Evolutionary conservation across 441 rosid species (phyloP), one percentile per base, ranked within the genome.

Genomic region (Hura crepitans): DNA sequence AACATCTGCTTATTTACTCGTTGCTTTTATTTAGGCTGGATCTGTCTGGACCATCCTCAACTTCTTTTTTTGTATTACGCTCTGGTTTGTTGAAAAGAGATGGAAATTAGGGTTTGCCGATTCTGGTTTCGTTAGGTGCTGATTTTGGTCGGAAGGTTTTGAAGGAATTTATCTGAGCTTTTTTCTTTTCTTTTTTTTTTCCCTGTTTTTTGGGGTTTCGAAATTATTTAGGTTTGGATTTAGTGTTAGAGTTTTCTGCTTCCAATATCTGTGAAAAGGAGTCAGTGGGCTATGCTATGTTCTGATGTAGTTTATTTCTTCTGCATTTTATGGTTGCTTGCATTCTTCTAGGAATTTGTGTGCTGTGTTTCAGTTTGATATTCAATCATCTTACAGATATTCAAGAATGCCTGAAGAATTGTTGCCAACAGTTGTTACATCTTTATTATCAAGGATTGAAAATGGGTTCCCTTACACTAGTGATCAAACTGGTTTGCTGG

Each of bases 401-500:
- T 76, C 92, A 59, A 87, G 96, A 86, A 88, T 94, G 97, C 93
- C 97, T 9, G 79, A 74, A 73, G 89, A 91, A 58, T 85, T 94
- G 80, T 84, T 94, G 81, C 90, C 86, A 8, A 84, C 77, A 66
- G 85, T 89, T 53, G 80, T 94, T 70, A 77, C 65, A 63, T 82
- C 96, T 77, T 77, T 94, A 43, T 79, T 77, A 61, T 77, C 77
- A 61, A 85, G 81, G 85, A 79, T 82, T 72, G 82, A 78, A 70
- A 85, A 85, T 68, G 92, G 91, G 9, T 82, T 85, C 79, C 82
- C 85, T 61, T 82, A 77, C 68, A 91, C 72, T 80, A 86, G 67
- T 72, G 96, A 94, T 80, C 89, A 82, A 77, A 85, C 84, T 77
- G 86, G 89, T 79, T 82, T 88, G 76, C 82, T 87, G 96, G 96